Conservation (phyloP, 2,329 filamentous ascomycete species). For the Rhynchosporium secalis region DNA sequence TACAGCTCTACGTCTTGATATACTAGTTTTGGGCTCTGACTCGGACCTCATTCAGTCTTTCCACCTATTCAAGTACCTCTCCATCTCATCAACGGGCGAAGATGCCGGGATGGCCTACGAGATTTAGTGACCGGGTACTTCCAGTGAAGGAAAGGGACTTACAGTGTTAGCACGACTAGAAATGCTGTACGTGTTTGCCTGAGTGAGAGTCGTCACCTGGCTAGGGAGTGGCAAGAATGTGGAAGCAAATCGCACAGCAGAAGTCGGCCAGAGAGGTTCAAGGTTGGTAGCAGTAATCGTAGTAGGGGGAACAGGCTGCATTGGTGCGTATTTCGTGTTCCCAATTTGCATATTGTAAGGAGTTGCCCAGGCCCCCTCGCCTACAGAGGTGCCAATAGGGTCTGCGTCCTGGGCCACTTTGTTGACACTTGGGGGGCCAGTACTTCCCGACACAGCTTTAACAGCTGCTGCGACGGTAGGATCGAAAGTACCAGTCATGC, state of each 20-base stretch:
- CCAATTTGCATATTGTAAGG: constrained; percentile 43
- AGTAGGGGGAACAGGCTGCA: constrained; percentile 43
- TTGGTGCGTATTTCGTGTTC: constrained; percentile 43
- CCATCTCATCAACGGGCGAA: constrained; percentile 41
- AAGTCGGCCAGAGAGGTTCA: constrained; percentile 42
- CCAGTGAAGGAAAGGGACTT: constrained; percentile 22
- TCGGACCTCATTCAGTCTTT: constrained; percentile 37
- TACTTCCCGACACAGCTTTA: constrained; percentile 41
- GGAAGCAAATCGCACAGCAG: constrained; percentile 39
- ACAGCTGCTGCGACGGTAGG: constrained; percentile 42
- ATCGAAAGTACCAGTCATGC: constrained; percentile 62
- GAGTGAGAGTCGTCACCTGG: constrained; percentile 41
- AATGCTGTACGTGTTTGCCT: constrained; percentile 40
- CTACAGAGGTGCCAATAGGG: constrained; percentile 14
- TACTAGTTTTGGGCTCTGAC: not conserved
- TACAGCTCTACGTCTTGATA: not conserved
- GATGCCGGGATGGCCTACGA: constrained; percentile 35
- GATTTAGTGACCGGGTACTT: constrained; percentile 22
- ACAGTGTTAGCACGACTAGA: constrained; percentile 43
- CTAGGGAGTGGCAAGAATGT: constrained; percentile 39
- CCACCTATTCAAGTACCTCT: constrained; percentile 42
- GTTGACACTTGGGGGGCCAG: constrained; percentile 39
- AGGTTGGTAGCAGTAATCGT: constrained; percentile 43
- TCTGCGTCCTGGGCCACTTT: constrained; percentile 23
- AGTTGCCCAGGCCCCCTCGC: constrained; percentile 32